Conservation (phyloP, 2,329 filamentous ascomycete species). For the Penicillium sp. region DNA sequence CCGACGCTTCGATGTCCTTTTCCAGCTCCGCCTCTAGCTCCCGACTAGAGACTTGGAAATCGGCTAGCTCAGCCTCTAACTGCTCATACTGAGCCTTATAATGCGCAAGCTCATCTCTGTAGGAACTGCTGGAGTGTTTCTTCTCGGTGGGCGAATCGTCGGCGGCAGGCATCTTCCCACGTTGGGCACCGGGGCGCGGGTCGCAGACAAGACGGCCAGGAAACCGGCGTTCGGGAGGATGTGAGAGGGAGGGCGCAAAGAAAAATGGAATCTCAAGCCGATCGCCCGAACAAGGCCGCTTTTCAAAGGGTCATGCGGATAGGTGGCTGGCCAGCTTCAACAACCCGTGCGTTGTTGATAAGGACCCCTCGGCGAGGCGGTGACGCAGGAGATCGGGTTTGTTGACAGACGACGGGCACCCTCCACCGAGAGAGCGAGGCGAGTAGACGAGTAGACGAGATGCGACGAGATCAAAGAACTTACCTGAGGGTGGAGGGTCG, state of each 20-base stretch:
- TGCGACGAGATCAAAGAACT: constrained; percentile 10
- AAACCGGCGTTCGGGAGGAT: constrained; percentile 5
- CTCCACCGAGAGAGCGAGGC: constrained; percentile 23
- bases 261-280: background rate
- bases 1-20: constrained; percentile 92
- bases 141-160: constrained; percentile 44
- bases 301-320: constrained; percentile 22
- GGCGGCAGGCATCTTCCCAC: constrained; percentile 42
- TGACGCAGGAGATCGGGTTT: constrained; percentile 36
- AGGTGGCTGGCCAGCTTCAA: constrained; percentile 19
- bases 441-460: constrained; percentile 7
- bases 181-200: constrained; percentile 26
- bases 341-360: constrained; percentile 27
- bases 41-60: constrained; percentile 92
- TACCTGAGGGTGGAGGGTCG: constrained; percentile 10
- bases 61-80: constrained; percentile 85
- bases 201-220: constrained; percentile 18
- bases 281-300: background rate
- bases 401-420: constrained; percentile 22
- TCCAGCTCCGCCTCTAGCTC: constrained; percentile 94
- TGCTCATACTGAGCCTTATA: constrained; percentile 97
- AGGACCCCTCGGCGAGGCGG: constrained; percentile 40
- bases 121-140: constrained; percentile 43
- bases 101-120: constrained; percentile 81
- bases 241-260: constrained; percentile 4